These are phyloP conservation scores for Epichloe amarillans DNA, from an alignment of 2,329 filamentous ascomycete genomes.

Conservation along the genomic window DNA sequence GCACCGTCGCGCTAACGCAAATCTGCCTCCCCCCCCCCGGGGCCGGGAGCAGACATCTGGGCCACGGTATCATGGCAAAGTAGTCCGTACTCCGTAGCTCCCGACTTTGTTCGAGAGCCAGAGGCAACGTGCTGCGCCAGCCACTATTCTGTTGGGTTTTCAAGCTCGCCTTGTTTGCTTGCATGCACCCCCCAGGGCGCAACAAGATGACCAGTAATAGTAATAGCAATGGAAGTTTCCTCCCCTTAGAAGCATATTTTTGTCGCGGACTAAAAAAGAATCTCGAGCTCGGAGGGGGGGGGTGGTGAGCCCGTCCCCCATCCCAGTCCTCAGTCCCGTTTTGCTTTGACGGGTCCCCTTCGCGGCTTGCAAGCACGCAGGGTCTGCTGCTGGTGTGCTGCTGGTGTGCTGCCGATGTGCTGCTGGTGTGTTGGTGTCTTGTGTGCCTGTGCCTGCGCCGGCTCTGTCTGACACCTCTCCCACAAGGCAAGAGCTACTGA, in stretches of 20 bases:
- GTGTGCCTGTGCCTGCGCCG: neutral
- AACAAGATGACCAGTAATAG: neutral
- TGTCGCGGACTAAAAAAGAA: neutral
- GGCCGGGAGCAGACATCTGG: constrained; percentile 4
- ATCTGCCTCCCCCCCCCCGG: neutral
- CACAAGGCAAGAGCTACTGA: constrained; percentile 27
- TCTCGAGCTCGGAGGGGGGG: constrained; percentile 3
- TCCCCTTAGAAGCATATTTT: too few relatives aligned
- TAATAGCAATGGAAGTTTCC: too few relatives aligned
- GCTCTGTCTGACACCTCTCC: neutral
- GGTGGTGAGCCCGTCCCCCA: neutral
- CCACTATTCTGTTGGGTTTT: neutral
- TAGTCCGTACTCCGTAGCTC: neutral
- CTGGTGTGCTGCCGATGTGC: too few relatives aligned
- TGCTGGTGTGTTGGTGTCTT: neutral
- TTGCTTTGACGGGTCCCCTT: neutral
- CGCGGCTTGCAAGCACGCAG: neutral
- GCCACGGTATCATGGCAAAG: neutral
- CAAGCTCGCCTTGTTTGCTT: neutral
- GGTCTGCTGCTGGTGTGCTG: neutral
- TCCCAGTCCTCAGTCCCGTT: neutral
- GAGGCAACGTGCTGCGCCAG: neutral
- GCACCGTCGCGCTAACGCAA: constrained; percentile 8
- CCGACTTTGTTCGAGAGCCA: neutral
- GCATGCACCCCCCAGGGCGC: neutral